Conservation (phyloP, 129 eudicot species). For the Escallonia herrerae region DNA sequence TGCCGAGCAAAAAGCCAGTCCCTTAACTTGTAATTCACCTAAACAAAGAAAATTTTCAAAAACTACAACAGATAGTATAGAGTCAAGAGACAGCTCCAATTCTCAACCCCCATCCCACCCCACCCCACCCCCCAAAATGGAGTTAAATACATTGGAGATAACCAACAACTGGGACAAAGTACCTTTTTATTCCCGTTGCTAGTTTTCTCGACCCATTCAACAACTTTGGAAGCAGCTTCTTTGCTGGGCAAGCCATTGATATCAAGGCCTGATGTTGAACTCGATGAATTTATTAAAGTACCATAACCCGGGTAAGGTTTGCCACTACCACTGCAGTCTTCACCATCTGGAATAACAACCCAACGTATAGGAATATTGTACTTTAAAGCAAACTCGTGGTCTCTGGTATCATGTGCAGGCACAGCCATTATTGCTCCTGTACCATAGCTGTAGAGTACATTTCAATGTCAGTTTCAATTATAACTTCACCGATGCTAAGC, state of each 20-base stretch:
- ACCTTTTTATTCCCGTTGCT: conserved; percentile 87
- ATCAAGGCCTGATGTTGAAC: conserved; percentile 57
- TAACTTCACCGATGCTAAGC: background rate
- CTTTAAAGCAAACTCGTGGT: conserved; percentile 83
- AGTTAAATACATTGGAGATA: background rate
- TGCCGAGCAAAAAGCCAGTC: conserved; percentile 99
- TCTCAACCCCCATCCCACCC: too few relatives aligned
- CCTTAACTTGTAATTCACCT: conserved; percentile 89
- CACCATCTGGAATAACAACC: conserved; percentile 70
- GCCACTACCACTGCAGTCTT: conserved; percentile 32
- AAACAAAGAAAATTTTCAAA: conserved; percentile 5
- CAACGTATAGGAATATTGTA: conserved; percentile 61
- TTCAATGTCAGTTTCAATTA: conserved; percentile 1
- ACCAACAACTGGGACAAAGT: background rate
- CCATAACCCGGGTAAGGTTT: conserved; percentile 81
- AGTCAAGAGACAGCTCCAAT: background rate
- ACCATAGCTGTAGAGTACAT: conserved; percentile 64
- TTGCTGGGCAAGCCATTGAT: conserved; percentile 72
- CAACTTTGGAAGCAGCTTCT: conserved; percentile 66
- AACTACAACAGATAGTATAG: background rate
- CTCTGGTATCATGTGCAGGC: conserved; percentile 96
- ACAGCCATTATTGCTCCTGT: conserved; percentile 99
- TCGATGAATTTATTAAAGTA: conserved; percentile 62
- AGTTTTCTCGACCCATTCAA: conserved; percentile 77
- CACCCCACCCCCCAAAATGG: background rate